Percentiles rank a stretch among this genome's conserved stretches.
Conservation (phyloP, 164 flowering plant species). For the Annona cherimola region DNA sequence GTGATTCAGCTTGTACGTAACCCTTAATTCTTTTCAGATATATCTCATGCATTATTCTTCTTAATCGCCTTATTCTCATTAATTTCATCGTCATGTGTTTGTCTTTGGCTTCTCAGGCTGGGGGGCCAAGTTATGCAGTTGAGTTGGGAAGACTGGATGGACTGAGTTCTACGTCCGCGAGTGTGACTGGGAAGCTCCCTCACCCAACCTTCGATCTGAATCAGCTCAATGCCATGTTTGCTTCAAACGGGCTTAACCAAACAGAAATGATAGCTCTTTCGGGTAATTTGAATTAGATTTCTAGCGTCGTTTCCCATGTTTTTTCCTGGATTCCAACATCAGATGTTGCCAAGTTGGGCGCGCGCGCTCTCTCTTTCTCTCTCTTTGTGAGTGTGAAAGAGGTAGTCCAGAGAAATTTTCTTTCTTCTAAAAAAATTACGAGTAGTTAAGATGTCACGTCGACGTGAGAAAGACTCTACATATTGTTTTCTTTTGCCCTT, state of each 20-base stretch:
- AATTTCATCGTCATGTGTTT: background rate
- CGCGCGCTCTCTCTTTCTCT: too few species aligned
- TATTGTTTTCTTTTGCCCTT: too few species aligned
- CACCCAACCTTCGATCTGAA: slow-evolving; percentile 50
- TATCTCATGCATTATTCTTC: background rate
- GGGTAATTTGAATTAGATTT: slow-evolving; percentile 27
- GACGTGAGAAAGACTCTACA: too few species aligned
- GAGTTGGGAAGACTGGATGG: slow-evolving; percentile 88
- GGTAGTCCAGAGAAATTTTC: too few species aligned
- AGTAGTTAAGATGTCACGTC: too few species aligned
- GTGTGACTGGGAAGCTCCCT: slow-evolving; percentile 65
- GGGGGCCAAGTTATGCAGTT: slow-evolving; percentile 74
- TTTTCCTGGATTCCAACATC: too few species aligned
- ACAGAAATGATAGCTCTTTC: slow-evolving; percentile 86
- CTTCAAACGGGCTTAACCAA: slow-evolving; percentile 48
- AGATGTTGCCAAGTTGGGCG: too few species aligned
- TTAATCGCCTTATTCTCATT: background rate
- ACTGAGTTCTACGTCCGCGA: slow-evolving; percentile 43
- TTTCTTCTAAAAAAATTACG: too few species aligned
- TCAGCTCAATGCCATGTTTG: slow-evolving; percentile 66
- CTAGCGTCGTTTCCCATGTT: too few species aligned
- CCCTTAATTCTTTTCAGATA: background rate
- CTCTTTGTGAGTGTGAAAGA: too few species aligned
- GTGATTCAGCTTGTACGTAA: slow-evolving; percentile 43
- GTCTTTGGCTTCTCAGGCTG: slow-evolving; percentile 35